Base-by-base conservation (phyloP, 345 rosid genomes). In the Camelina laxa region DNA sequence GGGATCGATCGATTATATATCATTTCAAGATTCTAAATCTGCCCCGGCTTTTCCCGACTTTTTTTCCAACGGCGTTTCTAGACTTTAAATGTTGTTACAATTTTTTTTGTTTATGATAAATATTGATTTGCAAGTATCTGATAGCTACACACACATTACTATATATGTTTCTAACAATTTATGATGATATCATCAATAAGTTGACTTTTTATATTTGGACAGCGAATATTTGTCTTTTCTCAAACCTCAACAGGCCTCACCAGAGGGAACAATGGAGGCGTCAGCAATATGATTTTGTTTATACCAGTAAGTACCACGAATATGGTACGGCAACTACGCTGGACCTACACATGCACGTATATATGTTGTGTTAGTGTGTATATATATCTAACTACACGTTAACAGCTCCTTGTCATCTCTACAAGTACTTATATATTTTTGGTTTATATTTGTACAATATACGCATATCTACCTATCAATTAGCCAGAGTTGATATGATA, bases 11-110 rank as follows among this genome's bases (percentile, higher is more conserved):
- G 30, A 27, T 27, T 56, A 33, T 44, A 56, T 56, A 56, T 6
- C 45, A 57, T 15, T 59, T 35, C 72, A 67, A 6, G 66, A 74
- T 74, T 66, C 39, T 36, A 12, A 66, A 58, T 66, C 73, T 27
- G 67, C 78, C 78, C 78, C 67, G 58, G 58, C 72, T 65, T 73
- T 62, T 73, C 75, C 75, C 60, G n/a, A 7, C 14, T 10, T 17
- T 17, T 17, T 44, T 17, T 14, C 20, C 24, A n/a, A 36, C 21
- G 74, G 65, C 74, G 74, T 69, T 69, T 69, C 75, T 36, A 50
- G 73, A 48, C 68, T 67, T 49, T 48, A 75, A 67, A 75, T 75
- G 73, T 49, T 67, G n/a, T 39, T 67, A 0, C 13, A 21, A 3
- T 39, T 60, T 30, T 35, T 11, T 5, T 27, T 67, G 1, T 2